Evolutionary conservation across 345 rosid genomes (phyloP).

Genomic region (Streptanthus diversifolius): DNA sequence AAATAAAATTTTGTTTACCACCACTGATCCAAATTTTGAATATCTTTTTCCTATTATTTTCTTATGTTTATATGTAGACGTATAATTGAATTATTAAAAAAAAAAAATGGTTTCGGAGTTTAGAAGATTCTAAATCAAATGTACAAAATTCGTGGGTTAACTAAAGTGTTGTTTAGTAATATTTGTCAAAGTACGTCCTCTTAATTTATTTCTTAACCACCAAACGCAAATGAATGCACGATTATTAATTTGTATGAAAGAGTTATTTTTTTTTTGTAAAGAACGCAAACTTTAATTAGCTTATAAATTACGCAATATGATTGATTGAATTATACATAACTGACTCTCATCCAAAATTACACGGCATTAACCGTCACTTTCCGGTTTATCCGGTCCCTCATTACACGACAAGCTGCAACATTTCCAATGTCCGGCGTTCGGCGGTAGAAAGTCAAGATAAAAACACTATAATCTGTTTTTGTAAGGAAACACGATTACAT

Average conservation of each 20-base stretch:
- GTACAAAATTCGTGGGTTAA: background rate
- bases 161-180: background rate
- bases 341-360: background rate
- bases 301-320: background rate
- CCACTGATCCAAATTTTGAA: background rate
- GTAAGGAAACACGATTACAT: background rate
- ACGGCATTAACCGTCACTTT: background rate
- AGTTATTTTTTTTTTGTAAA: background rate
- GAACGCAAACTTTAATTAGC: background rate
- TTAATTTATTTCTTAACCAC: background rate
- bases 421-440: constrained; percentile 15
- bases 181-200: background rate
- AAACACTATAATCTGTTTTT: background rate
- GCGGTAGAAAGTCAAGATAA: constrained; percentile 1
- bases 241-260: background rate
- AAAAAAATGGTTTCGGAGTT: background rate
- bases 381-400: background rate
- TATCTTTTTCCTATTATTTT: background rate
- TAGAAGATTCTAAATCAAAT: background rate
- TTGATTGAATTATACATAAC: background rate
- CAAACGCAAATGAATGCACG: background rate
- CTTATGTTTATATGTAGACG: background rate
- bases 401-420: background rate
- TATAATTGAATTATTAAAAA: background rate
- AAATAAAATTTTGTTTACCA: background rate